phyloP scores from a whole-genome alignment of 768 basidiomycete species.

The Leccinum rimulosum region DNA sequence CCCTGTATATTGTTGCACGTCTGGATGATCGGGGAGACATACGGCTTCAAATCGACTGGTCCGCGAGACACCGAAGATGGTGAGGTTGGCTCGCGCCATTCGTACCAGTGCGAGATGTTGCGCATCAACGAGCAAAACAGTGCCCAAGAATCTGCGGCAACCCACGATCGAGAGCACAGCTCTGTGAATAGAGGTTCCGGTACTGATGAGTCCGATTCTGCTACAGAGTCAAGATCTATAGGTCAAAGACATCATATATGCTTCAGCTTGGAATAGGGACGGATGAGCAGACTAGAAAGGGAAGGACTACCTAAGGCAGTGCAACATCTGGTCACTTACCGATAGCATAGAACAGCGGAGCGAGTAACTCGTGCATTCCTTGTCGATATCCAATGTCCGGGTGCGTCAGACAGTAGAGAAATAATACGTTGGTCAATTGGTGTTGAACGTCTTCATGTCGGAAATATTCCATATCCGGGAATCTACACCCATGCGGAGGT shows the following conservation, averaged over 20 bases:
- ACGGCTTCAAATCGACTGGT: slow-evolving; percentile 53
- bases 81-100: slow-evolving; percentile 53
- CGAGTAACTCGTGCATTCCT: slow-evolving; percentile 98
- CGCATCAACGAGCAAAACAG: slow-evolving; percentile 83
- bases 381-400: slow-evolving; percentile 91
- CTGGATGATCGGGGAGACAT: slow-evolving; percentile 80
- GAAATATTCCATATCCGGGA: slow-evolving; percentile 96
- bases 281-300: slow-evolving; percentile 17
- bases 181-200: slow-evolving; percentile 47
- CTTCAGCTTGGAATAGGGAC: slow-evolving; percentile 24
- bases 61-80: slow-evolving; percentile 34
- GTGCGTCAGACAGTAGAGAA: slow-evolving; percentile 76
- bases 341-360: slow-evolving; percentile 73
- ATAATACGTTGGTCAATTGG: slow-evolving; percentile 83
- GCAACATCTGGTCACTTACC: slow-evolving; percentile 22
- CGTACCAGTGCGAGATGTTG: slow-evolving; percentile 74
- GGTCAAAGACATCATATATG: slow-evolving; percentile 20
- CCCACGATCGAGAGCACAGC: slow-evolving; percentile 63
- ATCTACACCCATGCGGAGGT: slow-evolving; percentile 46
- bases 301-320: slow-evolving; percentile 5
- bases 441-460: slow-evolving; percentile 69
- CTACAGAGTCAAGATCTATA: slow-evolving; percentile 77
- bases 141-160: slow-evolving; percentile 85
- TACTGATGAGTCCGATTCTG: slow-evolving; percentile 28
- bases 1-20: slow-evolving; percentile 81